These are phyloP conservation scores for Halophytophthora batemanensis DNA, from an alignment of 352 stramenopile genomes.

Conservation along the genomic window DNA sequence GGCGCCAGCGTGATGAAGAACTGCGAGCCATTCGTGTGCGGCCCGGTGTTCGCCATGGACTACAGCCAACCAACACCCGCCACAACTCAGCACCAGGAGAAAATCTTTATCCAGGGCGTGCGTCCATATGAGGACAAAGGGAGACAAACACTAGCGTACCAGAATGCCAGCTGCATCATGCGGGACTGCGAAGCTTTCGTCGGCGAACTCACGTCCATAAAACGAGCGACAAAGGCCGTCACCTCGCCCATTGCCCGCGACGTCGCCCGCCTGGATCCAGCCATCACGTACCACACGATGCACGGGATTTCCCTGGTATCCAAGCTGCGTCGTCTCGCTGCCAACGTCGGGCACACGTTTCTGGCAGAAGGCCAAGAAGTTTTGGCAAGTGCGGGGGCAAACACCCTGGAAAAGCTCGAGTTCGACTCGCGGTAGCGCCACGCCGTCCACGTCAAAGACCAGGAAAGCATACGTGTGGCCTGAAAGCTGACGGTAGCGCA, in stretches of 20 bases:
- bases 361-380: constrained; percentile 74
- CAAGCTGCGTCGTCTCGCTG: constrained; percentile 33
- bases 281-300: constrained; percentile 62
- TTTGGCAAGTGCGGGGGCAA: constrained; percentile 68
- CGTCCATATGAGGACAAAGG: neutral
- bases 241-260: constrained; percentile 38
- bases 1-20: constrained; percentile 98
- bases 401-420: constrained; percentile 63
- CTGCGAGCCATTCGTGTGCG: constrained; percentile 97
- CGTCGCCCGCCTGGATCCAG: constrained; percentile 78
- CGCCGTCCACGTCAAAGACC: constrained; percentile 57
- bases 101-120: no score
- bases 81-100: constrained; percentile 1
- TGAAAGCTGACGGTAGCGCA: constrained; percentile 40
- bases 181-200: constrained; percentile 72
- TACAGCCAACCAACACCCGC: constrained; percentile 14
- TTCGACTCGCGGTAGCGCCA: constrained; percentile 57
- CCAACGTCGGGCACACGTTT: constrained; percentile 39
- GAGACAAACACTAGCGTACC: constrained; percentile 20
- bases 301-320: constrained; percentile 55
- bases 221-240: constrained; percentile 52
- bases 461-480: constrained; percentile 60
- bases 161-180: constrained; percentile 63
- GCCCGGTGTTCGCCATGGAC: constrained; percentile 96
- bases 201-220: constrained; percentile 57